Evolutionary conservation across 1,284 basidiomycete species (phyloP), one percentile per base, ranked within the genome.

Genomic region (Melampsora medusae): DNA sequence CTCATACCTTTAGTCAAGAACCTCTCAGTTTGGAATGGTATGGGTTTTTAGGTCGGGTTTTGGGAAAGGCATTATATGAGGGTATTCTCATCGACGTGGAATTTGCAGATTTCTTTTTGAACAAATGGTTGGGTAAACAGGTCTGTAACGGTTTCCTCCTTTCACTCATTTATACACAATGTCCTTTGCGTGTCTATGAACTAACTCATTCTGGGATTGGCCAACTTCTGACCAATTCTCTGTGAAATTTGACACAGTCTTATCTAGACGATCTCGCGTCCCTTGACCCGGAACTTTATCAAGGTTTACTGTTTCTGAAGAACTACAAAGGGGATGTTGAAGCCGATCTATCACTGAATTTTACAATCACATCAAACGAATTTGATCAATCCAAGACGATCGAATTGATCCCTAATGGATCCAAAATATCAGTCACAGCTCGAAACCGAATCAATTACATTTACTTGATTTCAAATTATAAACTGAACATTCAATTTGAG

Each of bases 21-120:
- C 91, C 87, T 0, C 90, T 92, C 81, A 94, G 90, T 81, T 85
- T 97, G 69, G 88, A 88, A 62, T 99, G 97, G 97, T 99, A 94
- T 83, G 87, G 90, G 1, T 99, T 98, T 84, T 90, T 98, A 77
- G 96, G 97, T 0, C 87, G 92, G 0, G 91, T 99, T 31, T 86
- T 98, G 0, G 96, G 95, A 12, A 98, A 98, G 82, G 96, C 96
- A 0, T 86, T 99, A 80, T 99, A 99, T 82, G 93, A 98, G 73
- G 94, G 95, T 2, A 98, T 99, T 67, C 86, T 99, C 7, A 90
- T 97, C n/a, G 93, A 98, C 80, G 92, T 96, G 4, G 91, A 91
- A 0, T 98, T 99, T 84, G 94, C 97, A 0, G 89, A 90, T 9
- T 99, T 99, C 86, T 99, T 99, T 87, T 86, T 96, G 49, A 89